Conservation (phyloP, 805 yeast genomes). For the Kuraishia floccosa region DNA sequence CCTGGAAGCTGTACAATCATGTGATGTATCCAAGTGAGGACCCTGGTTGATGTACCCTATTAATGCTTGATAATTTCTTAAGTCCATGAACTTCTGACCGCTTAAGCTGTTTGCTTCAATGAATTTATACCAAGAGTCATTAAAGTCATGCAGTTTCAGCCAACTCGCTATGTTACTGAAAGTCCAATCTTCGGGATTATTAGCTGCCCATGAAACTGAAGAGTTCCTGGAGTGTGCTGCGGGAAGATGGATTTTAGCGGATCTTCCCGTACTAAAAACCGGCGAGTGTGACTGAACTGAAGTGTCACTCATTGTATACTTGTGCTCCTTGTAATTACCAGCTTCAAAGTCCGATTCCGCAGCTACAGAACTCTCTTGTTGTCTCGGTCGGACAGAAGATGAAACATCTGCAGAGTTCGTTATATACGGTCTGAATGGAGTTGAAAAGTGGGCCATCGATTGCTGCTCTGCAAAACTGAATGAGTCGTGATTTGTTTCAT, state of each 20-base stretch:
- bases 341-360: too few relatives aligned
- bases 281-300: too few relatives aligned
- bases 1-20: conserved; percentile 39
- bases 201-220: conserved; percentile 32
- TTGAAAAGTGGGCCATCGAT: too few relatives aligned
- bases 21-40: conserved; percentile 30
- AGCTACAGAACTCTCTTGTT: too few relatives aligned
- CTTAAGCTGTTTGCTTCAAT: conserved; percentile 46
- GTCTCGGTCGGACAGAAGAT: too few relatives aligned
- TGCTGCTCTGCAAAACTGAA: too few relatives aligned
- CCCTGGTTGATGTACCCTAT: conserved; percentile 19
- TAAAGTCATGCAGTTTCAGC: conserved; percentile 61
- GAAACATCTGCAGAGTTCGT: too few relatives aligned
- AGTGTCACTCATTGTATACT: too few relatives aligned
- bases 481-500: too few relatives aligned
- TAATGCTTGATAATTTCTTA: conserved; percentile 50
- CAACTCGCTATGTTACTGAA: conserved; percentile 54
- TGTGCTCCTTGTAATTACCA: too few relatives aligned
- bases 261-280: background rate
- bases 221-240: conserved; percentile 5
- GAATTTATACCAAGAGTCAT: conserved; percentile 60
- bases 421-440: too few relatives aligned
- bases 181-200: conserved; percentile 59
- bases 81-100: conserved; percentile 53
- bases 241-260: background rate